A percentile compares a stretch with the other conserved stretches of the same genome.
Conservation (phyloP, 306 rosid genomes). For the Astragalus membranaceus region DNA sequence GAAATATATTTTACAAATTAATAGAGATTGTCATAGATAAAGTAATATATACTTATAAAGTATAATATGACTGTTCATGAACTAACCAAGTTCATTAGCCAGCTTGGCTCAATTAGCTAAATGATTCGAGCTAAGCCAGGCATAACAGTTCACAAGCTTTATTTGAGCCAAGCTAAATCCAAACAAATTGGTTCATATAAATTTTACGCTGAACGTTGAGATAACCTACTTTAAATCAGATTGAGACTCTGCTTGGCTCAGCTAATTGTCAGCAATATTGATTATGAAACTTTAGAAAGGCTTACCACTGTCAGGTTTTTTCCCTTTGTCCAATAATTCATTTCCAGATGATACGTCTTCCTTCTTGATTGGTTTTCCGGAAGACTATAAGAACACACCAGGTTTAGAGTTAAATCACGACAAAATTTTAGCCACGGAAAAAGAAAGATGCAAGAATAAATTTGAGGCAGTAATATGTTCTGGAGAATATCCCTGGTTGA, state of each 20-base stretch:
- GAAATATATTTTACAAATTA: neutral
- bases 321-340: slow-evolving; percentile 34
- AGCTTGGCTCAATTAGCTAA: neutral
- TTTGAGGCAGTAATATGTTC: neutral
- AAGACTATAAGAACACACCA: slow-evolving; percentile 52
- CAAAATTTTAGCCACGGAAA: neutral
- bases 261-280: neutral
- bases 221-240: neutral
- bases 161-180: slow-evolving; percentile 5
- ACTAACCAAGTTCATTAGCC: neutral
- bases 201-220: neutral
- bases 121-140: neutral
- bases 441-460: slow-evolving; percentile 15
- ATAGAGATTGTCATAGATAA: neutral
- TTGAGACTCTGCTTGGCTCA: neutral
- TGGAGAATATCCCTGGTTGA: neutral
- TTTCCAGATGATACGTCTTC: slow-evolving; percentile 37
- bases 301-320: slow-evolving; percentile 44
- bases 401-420: neutral
- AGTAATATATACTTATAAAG: neutral
- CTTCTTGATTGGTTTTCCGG: slow-evolving; percentile 66
- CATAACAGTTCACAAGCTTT: neutral
- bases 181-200: slow-evolving; percentile 3
- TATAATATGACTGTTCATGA: neutral
- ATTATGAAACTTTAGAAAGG: slow-evolving; percentile 16